Conservation (phyloP, 768 basidiomycete genomes). For the Leccinum longicurvipes region DNA sequence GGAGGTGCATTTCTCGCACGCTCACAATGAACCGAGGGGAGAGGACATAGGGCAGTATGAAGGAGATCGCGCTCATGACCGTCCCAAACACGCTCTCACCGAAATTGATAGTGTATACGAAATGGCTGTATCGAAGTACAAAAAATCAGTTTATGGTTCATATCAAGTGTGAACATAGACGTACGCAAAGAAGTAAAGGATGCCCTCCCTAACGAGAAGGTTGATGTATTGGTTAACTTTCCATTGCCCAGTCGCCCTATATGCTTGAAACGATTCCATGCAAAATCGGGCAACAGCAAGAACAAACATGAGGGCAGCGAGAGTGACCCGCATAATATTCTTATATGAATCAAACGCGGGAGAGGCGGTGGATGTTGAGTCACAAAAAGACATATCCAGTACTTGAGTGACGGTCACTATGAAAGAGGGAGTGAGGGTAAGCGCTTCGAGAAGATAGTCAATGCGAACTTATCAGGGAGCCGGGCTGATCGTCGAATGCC, state of each 20-base stretch:
- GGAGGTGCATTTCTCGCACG: slow-evolving; percentile 8
- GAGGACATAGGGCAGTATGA: slow-evolving; percentile 5
- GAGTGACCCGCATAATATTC: slow-evolving; percentile 6
- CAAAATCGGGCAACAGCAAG: slow-evolving; percentile 4
- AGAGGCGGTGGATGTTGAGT: background rate
- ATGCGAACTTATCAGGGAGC: slow-evolving; percentile 7
- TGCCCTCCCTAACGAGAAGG: slow-evolving; percentile 13
- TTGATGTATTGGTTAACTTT: slow-evolving; percentile 10
- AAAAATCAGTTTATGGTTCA: background rate
- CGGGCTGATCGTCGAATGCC: slow-evolving; percentile 1
- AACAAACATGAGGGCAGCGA: slow-evolving; percentile 11
- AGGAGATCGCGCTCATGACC: background rate
- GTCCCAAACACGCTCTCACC: background rate
- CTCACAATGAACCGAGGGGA: slow-evolving; percentile 19
- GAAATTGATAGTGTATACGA: slow-evolving; percentile 12
- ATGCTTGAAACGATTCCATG: slow-evolving; percentile 8
- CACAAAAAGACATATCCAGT: slow-evolving; percentile 17
- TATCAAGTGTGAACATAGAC: background rate
- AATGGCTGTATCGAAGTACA: slow-evolving; percentile 1
- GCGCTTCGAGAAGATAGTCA: background rate
- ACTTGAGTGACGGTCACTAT: slow-evolving; percentile 11
- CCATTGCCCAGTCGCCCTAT: slow-evolving; percentile 8
- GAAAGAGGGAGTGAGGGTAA: background rate
- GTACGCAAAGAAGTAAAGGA: slow-evolving; percentile 19
- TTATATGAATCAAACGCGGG: slow-evolving; percentile 9